Percentiles rank a stretch among this genome's conserved stretches.
Evolutionary conservation across 768 basidiomycete genomes (phyloP).

Genomic region (Trametes meyenii): DNA sequence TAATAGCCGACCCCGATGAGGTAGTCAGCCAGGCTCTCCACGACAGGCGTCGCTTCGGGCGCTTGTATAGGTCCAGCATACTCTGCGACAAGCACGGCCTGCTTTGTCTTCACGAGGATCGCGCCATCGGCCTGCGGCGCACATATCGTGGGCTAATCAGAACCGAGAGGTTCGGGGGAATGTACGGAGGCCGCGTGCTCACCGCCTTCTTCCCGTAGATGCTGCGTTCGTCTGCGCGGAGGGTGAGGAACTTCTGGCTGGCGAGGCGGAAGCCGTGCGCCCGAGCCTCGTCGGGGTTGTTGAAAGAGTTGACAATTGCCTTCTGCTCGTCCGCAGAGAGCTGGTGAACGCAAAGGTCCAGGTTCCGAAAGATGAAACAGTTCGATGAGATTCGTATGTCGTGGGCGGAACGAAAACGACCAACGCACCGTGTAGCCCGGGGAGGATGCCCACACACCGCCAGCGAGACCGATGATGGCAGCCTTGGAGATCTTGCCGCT

Average conservation of each 20-base stretch:
- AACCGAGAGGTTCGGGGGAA: not conserved
- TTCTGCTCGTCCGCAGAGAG: slow-evolving; percentile 67
- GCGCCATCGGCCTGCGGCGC: slow-evolving; percentile 69
- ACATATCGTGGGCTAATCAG: not conserved
- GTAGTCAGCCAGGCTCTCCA: slow-evolving; percentile 78
- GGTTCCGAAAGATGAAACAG: not conserved
- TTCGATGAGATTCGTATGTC: not conserved
- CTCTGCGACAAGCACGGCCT: slow-evolving; percentile 81
- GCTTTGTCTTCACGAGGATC: slow-evolving; percentile 75
- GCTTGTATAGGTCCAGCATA: slow-evolving; percentile 70
- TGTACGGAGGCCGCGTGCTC: slow-evolving; percentile 34
- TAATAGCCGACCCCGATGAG: slow-evolving; percentile 64
- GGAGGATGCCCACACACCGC: slow-evolving; percentile 77
- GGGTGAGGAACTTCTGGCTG: slow-evolving; percentile 75
- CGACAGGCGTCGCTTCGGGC: slow-evolving; percentile 63
- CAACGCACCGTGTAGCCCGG: slow-evolving; percentile 56
- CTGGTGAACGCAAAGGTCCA: slow-evolving; percentile 39
- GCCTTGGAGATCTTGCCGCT: slow-evolving; percentile 74
- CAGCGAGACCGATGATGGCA: slow-evolving; percentile 72
- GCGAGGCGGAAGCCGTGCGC: slow-evolving; percentile 64
- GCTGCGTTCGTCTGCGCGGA: slow-evolving; percentile 51
- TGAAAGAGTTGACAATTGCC: slow-evolving; percentile 53
- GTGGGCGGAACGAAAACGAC: not conserved
- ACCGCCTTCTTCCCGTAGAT: slow-evolving; percentile 82
- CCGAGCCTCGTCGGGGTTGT: slow-evolving; percentile 42